Evolutionary conservation across 257 asterid genomes (phyloP).

Genomic region (Primulina huaijiensis): DNA sequence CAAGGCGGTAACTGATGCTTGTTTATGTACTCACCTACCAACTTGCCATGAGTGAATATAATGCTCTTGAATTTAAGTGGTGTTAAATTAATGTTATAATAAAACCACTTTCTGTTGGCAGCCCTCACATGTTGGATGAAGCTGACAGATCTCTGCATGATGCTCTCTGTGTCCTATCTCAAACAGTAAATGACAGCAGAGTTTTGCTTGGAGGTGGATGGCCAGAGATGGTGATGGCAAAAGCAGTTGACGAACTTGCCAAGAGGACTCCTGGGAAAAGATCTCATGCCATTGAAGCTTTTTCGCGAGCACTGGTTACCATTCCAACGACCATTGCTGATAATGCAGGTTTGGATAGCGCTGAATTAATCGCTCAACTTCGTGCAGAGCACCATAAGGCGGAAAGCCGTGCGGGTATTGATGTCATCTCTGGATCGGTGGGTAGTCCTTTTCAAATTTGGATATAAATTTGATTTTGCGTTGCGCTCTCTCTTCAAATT

Average conservation of each 20-base stretch:
- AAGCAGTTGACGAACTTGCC: slow-evolving; percentile 88
- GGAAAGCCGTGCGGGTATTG: slow-evolving; percentile 72
- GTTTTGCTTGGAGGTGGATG: slow-evolving; percentile 87
- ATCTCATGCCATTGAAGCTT: slow-evolving; percentile 91
- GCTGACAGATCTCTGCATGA: slow-evolving; percentile 91
- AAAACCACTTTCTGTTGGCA: slow-evolving; percentile 25
- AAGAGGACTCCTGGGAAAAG: slow-evolving; percentile 82
- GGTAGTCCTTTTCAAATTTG: slow-evolving; percentile 28
- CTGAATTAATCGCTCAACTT: slow-evolving; percentile 81
- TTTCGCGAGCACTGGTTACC: slow-evolving; percentile 75
- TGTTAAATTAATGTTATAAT: background rate
- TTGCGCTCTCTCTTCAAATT: background rate
- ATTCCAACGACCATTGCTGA: slow-evolving; percentile 90
- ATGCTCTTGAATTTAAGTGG: background rate
- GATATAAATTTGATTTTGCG: background rate
- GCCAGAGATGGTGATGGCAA: slow-evolving; percentile 96
- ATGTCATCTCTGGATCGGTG: slow-evolving; percentile 81
- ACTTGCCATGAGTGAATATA: background rate
- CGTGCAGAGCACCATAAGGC: slow-evolving; percentile 93
- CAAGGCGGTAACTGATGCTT: background rate
- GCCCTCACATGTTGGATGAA: slow-evolving; percentile 91
- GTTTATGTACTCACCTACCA: background rate
- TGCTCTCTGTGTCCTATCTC: slow-evolving; percentile 89
- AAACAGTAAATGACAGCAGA: slow-evolving; percentile 86
- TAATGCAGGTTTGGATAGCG: slow-evolving; percentile 89